Percentiles rank a stretch among this genome's conserved stretches.
Evolutionary conservation across 169 alveolate species (phyloP).

Genomic region (Neospora caninum): DNA sequence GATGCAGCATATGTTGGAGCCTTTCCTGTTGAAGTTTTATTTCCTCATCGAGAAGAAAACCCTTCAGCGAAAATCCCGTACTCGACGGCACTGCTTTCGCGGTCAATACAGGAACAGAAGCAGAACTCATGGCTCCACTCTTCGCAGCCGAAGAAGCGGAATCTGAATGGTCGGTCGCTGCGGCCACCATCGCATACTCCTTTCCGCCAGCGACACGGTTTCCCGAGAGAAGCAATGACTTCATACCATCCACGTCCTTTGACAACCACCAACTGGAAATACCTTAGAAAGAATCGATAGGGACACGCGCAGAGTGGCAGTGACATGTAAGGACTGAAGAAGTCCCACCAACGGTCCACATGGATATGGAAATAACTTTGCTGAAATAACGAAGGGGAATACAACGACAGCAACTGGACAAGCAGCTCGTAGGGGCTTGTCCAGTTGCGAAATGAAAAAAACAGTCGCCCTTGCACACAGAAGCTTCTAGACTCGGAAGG

Average conservation of each 20-base stretch:
- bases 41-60: constrained; percentile 25
- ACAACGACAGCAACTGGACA: no score
- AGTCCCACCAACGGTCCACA: no score
- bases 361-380: no score
- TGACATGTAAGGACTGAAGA: no score
- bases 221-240: neutral
- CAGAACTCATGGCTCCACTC: neutral
- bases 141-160: neutral
- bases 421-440: no score
- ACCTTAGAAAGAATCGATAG: neutral
- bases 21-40: constrained; percentile 19
- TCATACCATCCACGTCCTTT: neutral
- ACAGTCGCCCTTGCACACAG: no score
- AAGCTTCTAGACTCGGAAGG: no score
- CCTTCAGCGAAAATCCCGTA: neutral
- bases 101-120: neutral
- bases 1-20: constrained; percentile 20
- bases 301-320: no score
- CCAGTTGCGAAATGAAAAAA: no score
- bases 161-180: neutral
- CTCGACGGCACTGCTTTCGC: neutral
- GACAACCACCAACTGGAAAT: neutral
- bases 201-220: neutral
- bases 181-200: neutral
- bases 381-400: no score